Percentiles rank a stretch among this genome's conserved stretches.
Conservation (phyloP, 1,284 basidiomycete species). For the Ustilago loliicola region DNA sequence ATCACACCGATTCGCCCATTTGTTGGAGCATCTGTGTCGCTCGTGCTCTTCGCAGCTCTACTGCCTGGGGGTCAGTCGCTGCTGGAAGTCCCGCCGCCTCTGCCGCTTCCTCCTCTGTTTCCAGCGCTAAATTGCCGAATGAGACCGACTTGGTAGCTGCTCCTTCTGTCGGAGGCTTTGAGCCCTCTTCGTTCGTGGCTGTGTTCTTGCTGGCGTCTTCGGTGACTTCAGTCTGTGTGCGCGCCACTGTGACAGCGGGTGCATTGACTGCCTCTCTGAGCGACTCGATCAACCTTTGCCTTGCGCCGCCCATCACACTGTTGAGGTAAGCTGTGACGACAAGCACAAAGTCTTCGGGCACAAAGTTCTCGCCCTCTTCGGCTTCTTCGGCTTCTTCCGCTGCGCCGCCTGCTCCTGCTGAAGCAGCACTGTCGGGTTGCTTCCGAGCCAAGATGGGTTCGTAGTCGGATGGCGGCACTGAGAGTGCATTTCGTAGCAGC, state of each 20-base stretch:
- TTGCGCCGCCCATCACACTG: slow-evolving; percentile 51
- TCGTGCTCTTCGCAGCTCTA: slow-evolving; percentile 34
- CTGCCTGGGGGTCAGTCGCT: slow-evolving; percentile 33
- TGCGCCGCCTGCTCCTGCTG: slow-evolving; percentile 9
- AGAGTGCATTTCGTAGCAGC: slow-evolving; percentile 51
- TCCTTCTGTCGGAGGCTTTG: neutral
- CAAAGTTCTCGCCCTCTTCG: slow-evolving; percentile 50
- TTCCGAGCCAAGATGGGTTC: slow-evolving; percentile 34
- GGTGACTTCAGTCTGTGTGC: slow-evolving; percentile 15
- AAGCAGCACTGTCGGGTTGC: slow-evolving; percentile 13
- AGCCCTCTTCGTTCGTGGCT: slow-evolving; percentile 6
- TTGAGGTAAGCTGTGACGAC: slow-evolving; percentile 50
- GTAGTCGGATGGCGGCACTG: slow-evolving; percentile 46
- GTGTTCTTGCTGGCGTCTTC: slow-evolving; percentile 6
- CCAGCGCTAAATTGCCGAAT: slow-evolving; percentile 42
- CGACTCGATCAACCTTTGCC: slow-evolving; percentile 41
- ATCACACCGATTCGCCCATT: slow-evolving; percentile 36
- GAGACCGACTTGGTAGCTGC: slow-evolving; percentile 39
- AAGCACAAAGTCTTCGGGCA: slow-evolving; percentile 41
- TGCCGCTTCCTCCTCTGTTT: slow-evolving; percentile 36
- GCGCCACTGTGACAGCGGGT: slow-evolving; percentile 16
- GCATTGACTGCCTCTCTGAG: slow-evolving; percentile 47
- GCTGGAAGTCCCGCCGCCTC: slow-evolving; percentile 26
- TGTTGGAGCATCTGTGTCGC: slow-evolving; percentile 35
- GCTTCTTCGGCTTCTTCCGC: slow-evolving; percentile 24